phyloP scores from a whole-genome alignment of 768 basidiomycete genomes.

The Amanita exitialis region DNA sequence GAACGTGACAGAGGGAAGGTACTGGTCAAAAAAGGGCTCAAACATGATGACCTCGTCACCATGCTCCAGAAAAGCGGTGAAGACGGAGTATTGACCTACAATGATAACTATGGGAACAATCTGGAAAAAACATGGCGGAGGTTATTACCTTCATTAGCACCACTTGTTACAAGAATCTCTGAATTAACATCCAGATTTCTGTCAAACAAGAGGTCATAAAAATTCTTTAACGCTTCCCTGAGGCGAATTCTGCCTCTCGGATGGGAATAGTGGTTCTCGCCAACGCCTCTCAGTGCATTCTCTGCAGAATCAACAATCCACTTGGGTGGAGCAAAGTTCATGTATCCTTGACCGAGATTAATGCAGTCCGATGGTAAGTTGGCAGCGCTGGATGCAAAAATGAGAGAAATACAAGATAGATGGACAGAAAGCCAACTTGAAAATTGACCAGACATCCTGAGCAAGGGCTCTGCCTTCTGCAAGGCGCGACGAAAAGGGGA shows the following conservation, averaged over 20 bases:
- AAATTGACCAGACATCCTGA: conserved; percentile 88
- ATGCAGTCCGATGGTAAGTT: conserved; percentile 89
- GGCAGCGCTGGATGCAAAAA: conserved; percentile 44
- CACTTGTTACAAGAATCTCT: conserved; percentile 91
- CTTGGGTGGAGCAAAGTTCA: conserved; percentile 82
- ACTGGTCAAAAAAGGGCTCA: conserved; percentile 97
- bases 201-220: conserved; percentile 62
- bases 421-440: conserved; percentile 43
- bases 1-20: conserved; percentile 87
- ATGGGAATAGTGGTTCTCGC: conserved; percentile 82
- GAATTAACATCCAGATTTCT: conserved; percentile 73
- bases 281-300: conserved; percentile 50
- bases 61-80: conserved; percentile 81
- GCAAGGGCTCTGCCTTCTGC: conserved; percentile 67
- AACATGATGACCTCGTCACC: conserved; percentile 99
- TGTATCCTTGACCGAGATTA: conserved; percentile 92
- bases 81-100: conserved; percentile 87
- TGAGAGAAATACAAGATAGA: conserved; percentile 2
- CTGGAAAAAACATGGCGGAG: not conserved
- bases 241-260: conserved; percentile 84
- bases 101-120: conserved; percentile 6
- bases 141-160: conserved; percentile 85
- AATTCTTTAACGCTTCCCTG: conserved; percentile 75
- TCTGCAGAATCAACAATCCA: conserved; percentile 74
- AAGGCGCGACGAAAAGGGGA: conserved; percentile 66